These are phyloP conservation scores for Penicillium rolfsii DNA, from an alignment of 2,329 filamentous ascomycete species.

Conservation along the genomic window DNA sequence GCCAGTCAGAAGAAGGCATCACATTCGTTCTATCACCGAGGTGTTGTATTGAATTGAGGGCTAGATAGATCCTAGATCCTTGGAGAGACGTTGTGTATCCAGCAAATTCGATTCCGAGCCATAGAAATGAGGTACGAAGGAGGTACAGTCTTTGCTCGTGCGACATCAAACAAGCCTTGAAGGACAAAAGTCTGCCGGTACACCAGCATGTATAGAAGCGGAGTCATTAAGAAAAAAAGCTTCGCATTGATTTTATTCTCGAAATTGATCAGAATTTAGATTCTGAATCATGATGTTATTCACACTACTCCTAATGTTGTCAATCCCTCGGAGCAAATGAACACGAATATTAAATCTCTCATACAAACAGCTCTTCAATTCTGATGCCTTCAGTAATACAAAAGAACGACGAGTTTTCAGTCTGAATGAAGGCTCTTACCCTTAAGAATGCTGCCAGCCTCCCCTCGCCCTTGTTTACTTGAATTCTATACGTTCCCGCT, in stretches of 20 bases:
- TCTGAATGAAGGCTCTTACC: constrained; percentile 7
- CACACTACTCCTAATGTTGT: neutral
- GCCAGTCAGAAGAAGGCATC: neutral
- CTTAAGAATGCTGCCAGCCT: constrained; percentile 18
- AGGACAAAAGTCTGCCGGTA: neutral
- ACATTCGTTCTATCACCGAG: neutral
- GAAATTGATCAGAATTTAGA: neutral
- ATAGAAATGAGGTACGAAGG: neutral
- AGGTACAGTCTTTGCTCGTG: neutral
- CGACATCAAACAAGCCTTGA: neutral
- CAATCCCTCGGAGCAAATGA: neutral
- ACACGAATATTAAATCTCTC: neutral
- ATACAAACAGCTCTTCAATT: neutral
- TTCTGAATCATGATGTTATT: neutral
- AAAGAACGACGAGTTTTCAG: neutral
- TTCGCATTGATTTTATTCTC: neutral
- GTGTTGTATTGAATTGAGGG: too few relatives aligned
- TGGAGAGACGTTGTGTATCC: neutral
- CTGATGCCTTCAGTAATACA: neutral
- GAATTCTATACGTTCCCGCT: constrained; percentile 13
- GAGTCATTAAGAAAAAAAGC: neutral
- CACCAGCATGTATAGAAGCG: neutral
- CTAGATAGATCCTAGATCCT: neutral
- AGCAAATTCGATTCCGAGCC: neutral
- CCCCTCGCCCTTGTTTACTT: constrained; percentile 1